These are phyloP conservation scores for Leishmania turanica DNA, from an alignment of 208 protist genomes.

Conservation along the genomic window DNA sequence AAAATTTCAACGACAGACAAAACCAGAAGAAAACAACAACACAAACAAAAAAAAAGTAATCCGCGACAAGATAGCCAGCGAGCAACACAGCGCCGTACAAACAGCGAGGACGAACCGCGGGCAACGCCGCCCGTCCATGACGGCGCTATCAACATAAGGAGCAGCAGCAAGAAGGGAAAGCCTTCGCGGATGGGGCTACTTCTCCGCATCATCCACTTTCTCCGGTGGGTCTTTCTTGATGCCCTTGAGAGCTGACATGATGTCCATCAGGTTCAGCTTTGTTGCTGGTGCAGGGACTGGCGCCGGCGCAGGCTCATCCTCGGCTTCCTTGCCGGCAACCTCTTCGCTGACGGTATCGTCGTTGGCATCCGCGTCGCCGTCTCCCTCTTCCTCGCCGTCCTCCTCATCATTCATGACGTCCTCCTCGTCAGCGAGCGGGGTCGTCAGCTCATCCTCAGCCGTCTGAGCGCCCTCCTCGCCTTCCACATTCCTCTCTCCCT, in stretches of 20 bases:
- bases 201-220: slow-evolving; percentile 14
- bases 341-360: not conserved
- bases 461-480: not conserved
- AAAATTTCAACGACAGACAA: not conserved
- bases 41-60: not conserved
- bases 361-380: not conserved
- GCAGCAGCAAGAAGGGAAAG: not conserved
- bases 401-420: not conserved
- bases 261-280: slow-evolving; percentile 60
- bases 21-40: not conserved
- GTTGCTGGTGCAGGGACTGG: slow-evolving; percentile 19
- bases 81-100: not conserved
- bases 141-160: not conserved
- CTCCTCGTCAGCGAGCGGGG: not conserved
- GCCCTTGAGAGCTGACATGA: slow-evolving; percentile 54
- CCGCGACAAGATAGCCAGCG: not conserved
- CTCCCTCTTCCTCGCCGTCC: slow-evolving; percentile 11
- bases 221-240: slow-evolving; percentile 27
- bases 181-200: not conserved
- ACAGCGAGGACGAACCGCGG: not conserved
- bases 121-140: not conserved
- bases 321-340: slow-evolving; percentile 8
- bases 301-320: slow-evolving; percentile 9
- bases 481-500: slow-evolving; percentile 10
- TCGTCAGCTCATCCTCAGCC: not conserved